These are phyloP conservation scores for Wickerhamiella domercqiae DNA, from an alignment of 805 yeast genomes.

Conservation along the genomic window DNA sequence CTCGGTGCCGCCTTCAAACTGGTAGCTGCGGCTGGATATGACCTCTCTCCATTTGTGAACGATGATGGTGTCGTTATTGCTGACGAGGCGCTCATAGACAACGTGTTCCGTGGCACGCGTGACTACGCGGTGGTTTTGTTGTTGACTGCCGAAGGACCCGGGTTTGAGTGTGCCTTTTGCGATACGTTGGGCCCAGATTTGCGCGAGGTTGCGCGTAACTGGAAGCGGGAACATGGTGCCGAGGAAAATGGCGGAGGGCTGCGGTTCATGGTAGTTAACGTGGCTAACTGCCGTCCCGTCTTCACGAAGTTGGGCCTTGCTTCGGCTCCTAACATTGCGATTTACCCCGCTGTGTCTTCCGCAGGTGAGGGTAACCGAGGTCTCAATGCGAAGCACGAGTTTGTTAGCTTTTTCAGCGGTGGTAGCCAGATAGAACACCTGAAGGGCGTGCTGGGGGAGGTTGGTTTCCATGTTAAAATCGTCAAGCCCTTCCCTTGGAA, in stretches of 20 bases:
- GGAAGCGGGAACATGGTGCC: conserved; percentile 25
- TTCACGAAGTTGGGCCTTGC: conserved; percentile 42
- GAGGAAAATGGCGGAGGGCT: conserved; percentile 39
- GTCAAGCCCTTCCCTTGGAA: conserved; percentile 23
- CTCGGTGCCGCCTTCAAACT: neutral
- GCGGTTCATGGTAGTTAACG: conserved; percentile 64
- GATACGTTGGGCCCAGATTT: conserved; percentile 50
- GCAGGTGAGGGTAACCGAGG: conserved; percentile 21
- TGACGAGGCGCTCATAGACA: conserved; percentile 28
- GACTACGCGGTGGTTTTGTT: conserved; percentile 52
- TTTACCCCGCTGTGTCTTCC: conserved; percentile 37
- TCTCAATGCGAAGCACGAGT: conserved; percentile 16
- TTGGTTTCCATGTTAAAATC: conserved; percentile 19
- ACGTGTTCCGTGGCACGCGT: conserved; percentile 35
- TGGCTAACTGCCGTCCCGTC: conserved; percentile 37
- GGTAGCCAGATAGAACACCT: conserved; percentile 18
- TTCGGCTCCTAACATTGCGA: conserved; percentile 63
- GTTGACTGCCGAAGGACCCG: conserved; percentile 59
- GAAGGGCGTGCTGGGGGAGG: conserved; percentile 8
- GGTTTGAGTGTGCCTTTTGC: conserved; percentile 68
- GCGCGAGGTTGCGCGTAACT: conserved; percentile 45
- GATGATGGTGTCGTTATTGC: conserved; percentile 18
- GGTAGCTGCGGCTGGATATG: neutral
- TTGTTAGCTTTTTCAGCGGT: conserved; percentile 18
- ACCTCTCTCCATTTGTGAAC: neutral